These are phyloP conservation scores for Russula dissimulans DNA, from an alignment of 768 basidiomycete genomes.

Conservation along the genomic window DNA sequence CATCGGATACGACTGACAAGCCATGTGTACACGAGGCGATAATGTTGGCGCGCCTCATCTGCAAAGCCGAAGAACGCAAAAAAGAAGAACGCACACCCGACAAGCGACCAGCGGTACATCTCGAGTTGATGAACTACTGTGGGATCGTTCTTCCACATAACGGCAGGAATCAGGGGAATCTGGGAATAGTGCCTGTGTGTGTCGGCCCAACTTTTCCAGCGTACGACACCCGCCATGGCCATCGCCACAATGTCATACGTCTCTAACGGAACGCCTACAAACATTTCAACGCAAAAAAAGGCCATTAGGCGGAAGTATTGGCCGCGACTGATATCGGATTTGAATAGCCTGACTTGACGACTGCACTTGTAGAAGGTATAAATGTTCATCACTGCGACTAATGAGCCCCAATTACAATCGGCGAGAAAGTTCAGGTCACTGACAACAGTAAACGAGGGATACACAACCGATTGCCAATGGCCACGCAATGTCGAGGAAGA, in stretches of 20 bases:
- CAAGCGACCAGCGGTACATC: constrained; percentile 33
- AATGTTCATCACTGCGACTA: constrained; percentile 21
- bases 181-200: constrained; percentile 26
- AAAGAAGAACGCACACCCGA: constrained; percentile 34
- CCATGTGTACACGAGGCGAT: constrained; percentile 23
- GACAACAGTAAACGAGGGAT: constrained; percentile 33
- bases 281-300: neutral
- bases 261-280: neutral
- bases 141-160: constrained; percentile 30
- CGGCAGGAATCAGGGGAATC: constrained; percentile 29
- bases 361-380: constrained; percentile 22
- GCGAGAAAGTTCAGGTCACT: neutral
- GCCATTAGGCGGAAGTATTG: neutral
- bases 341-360: constrained; percentile 22
- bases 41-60: constrained; percentile 36
- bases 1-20: constrained; percentile 8
- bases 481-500: constrained; percentile 27
- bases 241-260: neutral
- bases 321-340: constrained; percentile 28
- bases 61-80: constrained; percentile 48
- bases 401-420: neutral
- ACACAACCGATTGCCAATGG: constrained; percentile 9
- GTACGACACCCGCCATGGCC: neutral
- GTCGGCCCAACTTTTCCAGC: too few relatives aligned
- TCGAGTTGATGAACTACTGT: constrained; percentile 21